A percentile compares a stretch with the other conserved stretches of the same genome.
Evolutionary conservation across 805 yeast genomes (phyloP).

Genomic region (Metschnikowia borealis): DNA sequence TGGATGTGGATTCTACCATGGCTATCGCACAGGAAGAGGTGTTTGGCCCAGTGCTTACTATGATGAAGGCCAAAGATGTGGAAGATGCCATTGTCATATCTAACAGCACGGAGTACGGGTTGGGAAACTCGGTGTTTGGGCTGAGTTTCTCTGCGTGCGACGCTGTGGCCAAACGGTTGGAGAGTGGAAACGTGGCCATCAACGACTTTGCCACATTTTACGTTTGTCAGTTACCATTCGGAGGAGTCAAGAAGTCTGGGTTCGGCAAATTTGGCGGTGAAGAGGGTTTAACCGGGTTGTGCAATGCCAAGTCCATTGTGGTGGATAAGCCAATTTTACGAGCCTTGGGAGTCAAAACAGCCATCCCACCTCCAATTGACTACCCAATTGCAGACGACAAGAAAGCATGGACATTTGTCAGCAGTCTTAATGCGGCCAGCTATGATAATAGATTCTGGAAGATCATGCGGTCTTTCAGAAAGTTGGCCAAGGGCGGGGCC

Average conservation of each 20-base stretch:
- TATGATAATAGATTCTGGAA: constrained; percentile 76
- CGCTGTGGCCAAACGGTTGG: constrained; percentile 57
- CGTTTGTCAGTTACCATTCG: constrained; percentile 95
- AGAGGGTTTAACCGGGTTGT: constrained; percentile 90
- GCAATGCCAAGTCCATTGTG: constrained; percentile 82
- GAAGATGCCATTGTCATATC: constrained; percentile 74
- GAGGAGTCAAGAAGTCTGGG: constrained; percentile 90
- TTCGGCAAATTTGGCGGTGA: constrained; percentile 98
- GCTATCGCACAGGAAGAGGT: constrained; percentile 83
- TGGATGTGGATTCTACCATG: constrained; percentile 74
- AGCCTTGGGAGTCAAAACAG: constrained; percentile 56
- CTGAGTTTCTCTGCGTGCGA: constrained; percentile 53
- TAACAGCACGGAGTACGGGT: constrained; percentile 81
- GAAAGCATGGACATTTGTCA: constrained; percentile 86
- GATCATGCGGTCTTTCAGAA: constrained; percentile 37
- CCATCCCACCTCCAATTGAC: constrained; percentile 84
- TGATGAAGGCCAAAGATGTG: constrained; percentile 66
- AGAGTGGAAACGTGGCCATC: constrained; percentile 90
- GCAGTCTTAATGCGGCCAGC: constrained; percentile 76
- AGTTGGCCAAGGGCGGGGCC: constrained; percentile 32
- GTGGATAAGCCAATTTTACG: constrained; percentile 73
- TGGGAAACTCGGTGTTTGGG: constrained; percentile 91
- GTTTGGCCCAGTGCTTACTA: constrained; percentile 85
- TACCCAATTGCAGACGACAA: constrained; percentile 82
- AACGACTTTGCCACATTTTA: constrained; percentile 97